phyloP scores from a whole-genome alignment of 331 rosid species.

The Saraca asoca region DNA sequence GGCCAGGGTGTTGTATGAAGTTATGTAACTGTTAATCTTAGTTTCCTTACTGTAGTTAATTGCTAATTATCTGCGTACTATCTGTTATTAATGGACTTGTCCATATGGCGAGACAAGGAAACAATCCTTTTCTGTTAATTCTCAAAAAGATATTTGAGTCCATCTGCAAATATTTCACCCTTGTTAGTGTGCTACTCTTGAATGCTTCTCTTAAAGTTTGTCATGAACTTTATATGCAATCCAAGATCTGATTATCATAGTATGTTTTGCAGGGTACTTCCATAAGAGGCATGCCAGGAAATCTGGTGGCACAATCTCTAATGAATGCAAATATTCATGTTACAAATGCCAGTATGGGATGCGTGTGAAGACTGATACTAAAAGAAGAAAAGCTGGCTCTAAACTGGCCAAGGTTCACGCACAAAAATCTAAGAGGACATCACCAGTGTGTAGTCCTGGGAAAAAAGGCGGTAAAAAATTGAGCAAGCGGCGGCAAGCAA shows the following conservation, averaged over 20 bases:
- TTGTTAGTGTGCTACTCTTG: background rate
- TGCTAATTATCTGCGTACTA: background rate
- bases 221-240: constrained; percentile 23
- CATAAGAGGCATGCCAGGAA: constrained; percentile 87
- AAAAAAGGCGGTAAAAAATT: constrained; percentile 55
- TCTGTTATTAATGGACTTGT: background rate
- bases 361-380: constrained; percentile 46
- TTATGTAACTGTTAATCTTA: no score
- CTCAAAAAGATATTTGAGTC: constrained; percentile 14
- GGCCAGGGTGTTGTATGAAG: no score
- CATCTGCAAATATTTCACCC: constrained; percentile 11
- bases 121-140: background rate
- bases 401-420: constrained; percentile 49
- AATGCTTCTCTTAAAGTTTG: background rate
- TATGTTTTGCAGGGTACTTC: constrained; percentile 63
- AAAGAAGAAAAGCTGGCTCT: constrained; percentile 51
- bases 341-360: constrained; percentile 62
- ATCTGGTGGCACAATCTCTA: constrained; percentile 52
- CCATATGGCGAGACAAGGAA: background rate
- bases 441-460: constrained; percentile 48
- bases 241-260: constrained; percentile 37
- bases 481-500: constrained; percentile 50
- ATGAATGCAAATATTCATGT: constrained; percentile 63
- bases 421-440: constrained; percentile 46
- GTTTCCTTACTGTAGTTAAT: no score